Evolutionary conservation across 768 basidiomycete genomes (phyloP).

Genomic region (Auricularia heimuer): DNA sequence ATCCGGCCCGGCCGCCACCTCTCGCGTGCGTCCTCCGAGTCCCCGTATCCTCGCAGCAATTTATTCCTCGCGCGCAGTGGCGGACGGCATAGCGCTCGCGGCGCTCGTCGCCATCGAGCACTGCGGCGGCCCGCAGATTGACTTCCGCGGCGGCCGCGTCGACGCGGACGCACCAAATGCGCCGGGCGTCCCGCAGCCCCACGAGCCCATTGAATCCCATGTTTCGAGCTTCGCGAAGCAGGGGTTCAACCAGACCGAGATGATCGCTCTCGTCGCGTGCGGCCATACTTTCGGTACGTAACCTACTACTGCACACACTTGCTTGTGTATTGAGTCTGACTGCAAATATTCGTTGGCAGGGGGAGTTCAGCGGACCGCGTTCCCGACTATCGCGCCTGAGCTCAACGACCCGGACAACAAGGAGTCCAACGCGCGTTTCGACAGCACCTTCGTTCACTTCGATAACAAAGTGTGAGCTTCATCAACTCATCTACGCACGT

Average conservation of each 20-base stretch:
- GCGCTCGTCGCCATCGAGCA: conserved; percentile 28
- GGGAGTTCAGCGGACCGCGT: conserved; percentile 34
- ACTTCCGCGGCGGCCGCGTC: conserved; percentile 32
- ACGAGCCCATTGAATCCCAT: conserved; percentile 30
- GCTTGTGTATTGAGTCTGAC: not conserved
- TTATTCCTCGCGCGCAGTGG: conserved; percentile 19
- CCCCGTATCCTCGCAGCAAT: not conserved
- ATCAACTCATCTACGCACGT: conserved; percentile 29
- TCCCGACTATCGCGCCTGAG: conserved; percentile 30
- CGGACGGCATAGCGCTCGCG: conserved; percentile 37
- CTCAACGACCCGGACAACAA: conserved; percentile 3
- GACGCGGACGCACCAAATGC: conserved; percentile 31
- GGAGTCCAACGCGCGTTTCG: not conserved
- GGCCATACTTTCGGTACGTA: conserved; percentile 37
- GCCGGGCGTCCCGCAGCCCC: conserved; percentile 34
- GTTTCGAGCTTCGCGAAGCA: conserved; percentile 31
- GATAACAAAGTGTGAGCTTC: conserved; percentile 5
- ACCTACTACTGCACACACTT: not conserved
- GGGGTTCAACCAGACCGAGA: conserved; percentile 36
- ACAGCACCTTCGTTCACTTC: conserved; percentile 1
- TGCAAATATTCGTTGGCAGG: not conserved
- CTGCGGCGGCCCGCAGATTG: conserved; percentile 37
- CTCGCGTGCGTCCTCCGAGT: conserved; percentile 25
- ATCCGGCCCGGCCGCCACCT: conserved; percentile 37
- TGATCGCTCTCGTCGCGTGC: conserved; percentile 44